phyloP scores from a whole-genome alignment of 495 filamentous ascomycete species.

The Podospora pseudopauciseta region DNA sequence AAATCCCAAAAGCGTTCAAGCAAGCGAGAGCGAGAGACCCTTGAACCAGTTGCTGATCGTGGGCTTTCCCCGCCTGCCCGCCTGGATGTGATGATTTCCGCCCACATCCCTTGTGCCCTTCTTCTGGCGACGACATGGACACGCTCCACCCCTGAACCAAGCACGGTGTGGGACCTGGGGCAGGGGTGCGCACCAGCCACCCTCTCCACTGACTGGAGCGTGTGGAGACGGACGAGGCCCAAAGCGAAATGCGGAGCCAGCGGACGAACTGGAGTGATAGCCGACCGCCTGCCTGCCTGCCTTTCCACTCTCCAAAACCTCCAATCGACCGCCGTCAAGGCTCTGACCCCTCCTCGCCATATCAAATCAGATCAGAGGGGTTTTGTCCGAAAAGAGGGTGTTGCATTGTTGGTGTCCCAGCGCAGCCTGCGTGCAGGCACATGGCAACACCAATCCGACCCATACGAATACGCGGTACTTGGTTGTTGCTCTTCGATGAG shows the following conservation, averaged over 20 bases:
- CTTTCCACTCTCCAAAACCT: background rate
- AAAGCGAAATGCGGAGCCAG: constrained; percentile 9
- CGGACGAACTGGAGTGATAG: background rate
- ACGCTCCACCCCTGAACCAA: constrained; percentile 7
- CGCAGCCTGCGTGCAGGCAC: background rate
- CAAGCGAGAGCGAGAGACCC: constrained; percentile 19
- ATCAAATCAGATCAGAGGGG: constrained; percentile 12
- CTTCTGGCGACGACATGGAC: background rate
- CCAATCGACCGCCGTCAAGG: background rate
- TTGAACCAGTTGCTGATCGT: background rate
- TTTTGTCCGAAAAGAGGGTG: constrained; percentile 10
- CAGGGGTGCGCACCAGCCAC: constrained; percentile 8
- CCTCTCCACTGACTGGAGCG: background rate
- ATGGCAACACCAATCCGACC: constrained; percentile 6
- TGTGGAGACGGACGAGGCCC: background rate
- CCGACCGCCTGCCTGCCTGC: background rate
- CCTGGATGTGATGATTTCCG: constrained; percentile 13
- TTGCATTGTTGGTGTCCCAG: constrained; percentile 10
- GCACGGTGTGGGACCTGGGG: background rate
- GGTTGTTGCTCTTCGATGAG: too few relatives aligned
- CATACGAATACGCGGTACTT: constrained; percentile 5
- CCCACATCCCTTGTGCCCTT: constrained; percentile 11
- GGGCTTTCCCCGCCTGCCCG: background rate
- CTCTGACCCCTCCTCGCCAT: background rate
- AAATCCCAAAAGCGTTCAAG: constrained; percentile 21